A percentile compares a stretch with the other conserved stretches of the same genome.
Evolutionary conservation across 1,284 basidiomycete genomes (phyloP).

Genomic region (Cryptococcus maquisensis): DNA sequence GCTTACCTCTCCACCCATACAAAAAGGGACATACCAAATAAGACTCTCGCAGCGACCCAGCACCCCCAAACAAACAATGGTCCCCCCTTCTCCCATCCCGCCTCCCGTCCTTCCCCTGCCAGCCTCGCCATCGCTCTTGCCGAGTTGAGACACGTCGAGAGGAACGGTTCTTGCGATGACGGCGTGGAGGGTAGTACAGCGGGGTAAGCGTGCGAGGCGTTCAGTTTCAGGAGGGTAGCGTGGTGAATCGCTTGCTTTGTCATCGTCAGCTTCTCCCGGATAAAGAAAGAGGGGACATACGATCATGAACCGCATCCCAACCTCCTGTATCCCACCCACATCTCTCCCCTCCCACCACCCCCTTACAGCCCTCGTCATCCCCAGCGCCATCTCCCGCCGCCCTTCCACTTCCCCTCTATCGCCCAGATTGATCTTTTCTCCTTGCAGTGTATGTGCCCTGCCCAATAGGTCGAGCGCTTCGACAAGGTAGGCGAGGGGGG

Average conservation of each 20-base stretch:
- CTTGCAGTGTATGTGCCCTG: slow-evolving; percentile 42
- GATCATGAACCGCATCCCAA: slow-evolving; percentile 37
- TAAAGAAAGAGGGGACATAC: slow-evolving; percentile 21
- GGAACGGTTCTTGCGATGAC: slow-evolving; percentile 35
- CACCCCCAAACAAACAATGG: slow-evolving; percentile 47
- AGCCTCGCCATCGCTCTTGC: slow-evolving; percentile 33
- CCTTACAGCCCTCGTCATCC: slow-evolving; percentile 34
- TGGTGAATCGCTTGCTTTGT: not conserved
- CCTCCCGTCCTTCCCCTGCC: slow-evolving; percentile 17
- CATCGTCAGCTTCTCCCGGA: not conserved
- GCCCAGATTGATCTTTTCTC: slow-evolving; percentile 36
- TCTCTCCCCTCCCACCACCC: slow-evolving; percentile 39
- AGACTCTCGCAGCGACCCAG: slow-evolving; percentile 47
- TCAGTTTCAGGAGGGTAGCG: slow-evolving; percentile 46
- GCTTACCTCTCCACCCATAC: not conserved
- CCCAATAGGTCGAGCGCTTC: slow-evolving; percentile 47
- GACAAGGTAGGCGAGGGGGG: slow-evolving; percentile 44
- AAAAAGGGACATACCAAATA: slow-evolving; percentile 34
- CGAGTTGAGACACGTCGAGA: slow-evolving; percentile 32
- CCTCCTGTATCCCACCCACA: slow-evolving; percentile 9
- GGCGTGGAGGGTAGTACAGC: slow-evolving; percentile 41
- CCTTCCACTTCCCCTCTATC: slow-evolving; percentile 39
- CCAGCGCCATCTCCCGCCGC: slow-evolving; percentile 36
- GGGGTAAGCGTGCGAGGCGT: slow-evolving; percentile 47
- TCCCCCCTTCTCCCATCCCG: slow-evolving; percentile 23